Base-by-base conservation (phyloP, 1,139 yeast genomes). In the Candida frijolesensis region DNA sequence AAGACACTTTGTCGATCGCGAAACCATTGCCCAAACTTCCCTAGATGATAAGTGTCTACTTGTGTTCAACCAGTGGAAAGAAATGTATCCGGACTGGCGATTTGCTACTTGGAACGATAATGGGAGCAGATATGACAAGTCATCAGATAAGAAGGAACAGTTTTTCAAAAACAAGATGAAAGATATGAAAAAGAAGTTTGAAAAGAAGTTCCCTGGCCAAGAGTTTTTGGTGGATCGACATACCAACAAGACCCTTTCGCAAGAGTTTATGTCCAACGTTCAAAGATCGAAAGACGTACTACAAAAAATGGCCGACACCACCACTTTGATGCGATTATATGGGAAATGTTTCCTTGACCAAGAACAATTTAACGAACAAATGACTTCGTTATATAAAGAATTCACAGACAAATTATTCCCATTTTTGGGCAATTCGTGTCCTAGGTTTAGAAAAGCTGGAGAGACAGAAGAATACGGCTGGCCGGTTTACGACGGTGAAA, bases 251-350 rank as follows among this genome's bases (percentile, higher is more conserved):
- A 55, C 63, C 3, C 62, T 69, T 14, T 57, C 65, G 19, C 49
- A 50, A 0, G 42, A 54, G 41, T 71, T 56, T 53, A 46, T 54
- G n/a, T 42, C 52, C 11, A 52, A 53, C 10, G 54, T 70, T 7
- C 37, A 45, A 8, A 54, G 53, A 5, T 63, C 71, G 3, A 41
- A 50, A 16, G 33, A 45, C 0, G 57, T 63, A 0, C 71, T 69
- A 32, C 66, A 63, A 27, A 53, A 57, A 16, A 72, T 76, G 78
- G 77, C 76, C 1, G 80, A 76, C 55, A 56, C 68, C 2, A 58
- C 63, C 25, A 62, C 74, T 0, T 30, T 74, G 2, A 44, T 72
- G 50, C 51, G 81, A 41, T 49, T 72, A 2, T 76, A 63, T 51
- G 74, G 74, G 3, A 66, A 70, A 50, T 76, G 80, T 53, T 76